Percentiles rank a stretch among this genome's conserved stretches.
These are phyloP conservation scores for Moesziomyces globuligerus DNA, from an alignment of 1,284 basidiomycete species.

Conservation along the genomic window DNA sequence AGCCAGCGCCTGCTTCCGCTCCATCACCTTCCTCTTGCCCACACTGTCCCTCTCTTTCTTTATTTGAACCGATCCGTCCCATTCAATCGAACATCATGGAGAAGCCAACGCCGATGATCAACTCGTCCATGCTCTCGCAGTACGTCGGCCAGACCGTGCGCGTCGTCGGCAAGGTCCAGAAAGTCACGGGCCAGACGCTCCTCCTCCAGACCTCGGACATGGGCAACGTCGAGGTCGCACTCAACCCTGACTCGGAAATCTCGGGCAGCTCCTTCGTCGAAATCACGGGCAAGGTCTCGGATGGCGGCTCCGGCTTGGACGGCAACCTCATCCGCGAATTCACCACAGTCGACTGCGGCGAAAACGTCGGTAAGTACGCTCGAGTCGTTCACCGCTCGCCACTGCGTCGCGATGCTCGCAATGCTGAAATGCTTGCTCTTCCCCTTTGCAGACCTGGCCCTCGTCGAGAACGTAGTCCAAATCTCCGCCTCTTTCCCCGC, in stretches of 20 bases:
- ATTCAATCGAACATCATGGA: conserved; percentile 49
- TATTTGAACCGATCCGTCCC: too few species aligned
- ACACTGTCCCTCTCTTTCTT: neutral
- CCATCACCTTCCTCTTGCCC: neutral
- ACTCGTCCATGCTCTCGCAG: conserved; percentile 55
- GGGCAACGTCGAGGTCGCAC: conserved; percentile 59
- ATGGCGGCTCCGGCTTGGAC: conserved; percentile 30
- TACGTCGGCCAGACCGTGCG: conserved; percentile 53
- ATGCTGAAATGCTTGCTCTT: neutral
- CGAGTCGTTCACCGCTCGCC: too few species aligned
- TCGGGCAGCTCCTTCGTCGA: conserved; percentile 50
- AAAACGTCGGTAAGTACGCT: conserved; percentile 52
- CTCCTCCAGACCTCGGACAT: conserved; percentile 59
- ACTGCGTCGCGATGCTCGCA: too few species aligned
- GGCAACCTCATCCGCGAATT: conserved; percentile 46
- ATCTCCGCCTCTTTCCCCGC: conserved; percentile 48
- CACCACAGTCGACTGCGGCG: conserved; percentile 51
- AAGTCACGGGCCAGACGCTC: conserved; percentile 53
- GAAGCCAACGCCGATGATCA: conserved; percentile 60
- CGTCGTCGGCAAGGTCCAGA: conserved; percentile 60
- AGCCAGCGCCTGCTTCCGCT: too few species aligned
- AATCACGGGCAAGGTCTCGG: conserved; percentile 62
- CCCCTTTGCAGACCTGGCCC: conserved; percentile 27
- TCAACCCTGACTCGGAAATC: conserved; percentile 51
- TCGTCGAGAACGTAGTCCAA: conserved; percentile 57